Percentiles rank a stretch among this genome's conserved stretches.
These are phyloP conservation scores for Colletotrichum viniferum DNA, from an alignment of 2,329 filamentous ascomycete species.

Conservation along the genomic window DNA sequence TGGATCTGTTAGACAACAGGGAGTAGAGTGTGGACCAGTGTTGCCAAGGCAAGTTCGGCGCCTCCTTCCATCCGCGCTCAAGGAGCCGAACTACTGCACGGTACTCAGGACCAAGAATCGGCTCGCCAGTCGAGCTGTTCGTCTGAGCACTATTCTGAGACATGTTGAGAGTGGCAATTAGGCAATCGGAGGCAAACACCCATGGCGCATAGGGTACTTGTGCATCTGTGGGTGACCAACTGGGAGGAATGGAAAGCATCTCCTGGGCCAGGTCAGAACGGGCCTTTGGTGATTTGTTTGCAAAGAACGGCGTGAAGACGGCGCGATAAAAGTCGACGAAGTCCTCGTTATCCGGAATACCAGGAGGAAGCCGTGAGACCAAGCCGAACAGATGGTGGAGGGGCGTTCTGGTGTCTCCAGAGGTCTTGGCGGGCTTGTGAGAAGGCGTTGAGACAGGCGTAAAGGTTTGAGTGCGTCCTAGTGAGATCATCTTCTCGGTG, in stretches of 20 bases:
- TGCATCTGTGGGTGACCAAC: conserved; percentile 39
- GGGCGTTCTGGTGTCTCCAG: conserved; percentile 59
- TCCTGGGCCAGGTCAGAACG: conserved; percentile 54
- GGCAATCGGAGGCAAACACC: conserved; percentile 50
- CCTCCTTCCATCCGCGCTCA: conserved; percentile 59
- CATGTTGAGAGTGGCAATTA: conserved; percentile 33
- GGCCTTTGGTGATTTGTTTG: conserved; percentile 47
- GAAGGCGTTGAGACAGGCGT: conserved; percentile 71
- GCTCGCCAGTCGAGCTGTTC: conserved; percentile 42
- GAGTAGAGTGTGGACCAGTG: conserved; percentile 62
- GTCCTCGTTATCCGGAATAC: conserved; percentile 50
- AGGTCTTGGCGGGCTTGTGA: conserved; percentile 57
- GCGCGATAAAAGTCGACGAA: conserved; percentile 51
- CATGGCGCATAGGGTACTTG: conserved; percentile 54
- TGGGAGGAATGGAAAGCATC: conserved; percentile 51
- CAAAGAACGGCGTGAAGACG: conserved; percentile 64
- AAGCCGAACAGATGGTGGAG: conserved; percentile 70
- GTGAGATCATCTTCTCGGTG: conserved; percentile 62
- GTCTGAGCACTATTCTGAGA: conserved; percentile 39
- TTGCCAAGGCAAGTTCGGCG: conserved; percentile 49
- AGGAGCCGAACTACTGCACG: conserved; percentile 73
- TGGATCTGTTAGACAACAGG: conserved; percentile 59
- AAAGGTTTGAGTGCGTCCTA: conserved; percentile 59
- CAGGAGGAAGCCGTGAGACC: conserved; percentile 55
- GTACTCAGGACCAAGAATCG: conserved; percentile 69